Conservation (phyloP, 176 grass and related monocot genomes). For the Pontederia paniculata region DNA sequence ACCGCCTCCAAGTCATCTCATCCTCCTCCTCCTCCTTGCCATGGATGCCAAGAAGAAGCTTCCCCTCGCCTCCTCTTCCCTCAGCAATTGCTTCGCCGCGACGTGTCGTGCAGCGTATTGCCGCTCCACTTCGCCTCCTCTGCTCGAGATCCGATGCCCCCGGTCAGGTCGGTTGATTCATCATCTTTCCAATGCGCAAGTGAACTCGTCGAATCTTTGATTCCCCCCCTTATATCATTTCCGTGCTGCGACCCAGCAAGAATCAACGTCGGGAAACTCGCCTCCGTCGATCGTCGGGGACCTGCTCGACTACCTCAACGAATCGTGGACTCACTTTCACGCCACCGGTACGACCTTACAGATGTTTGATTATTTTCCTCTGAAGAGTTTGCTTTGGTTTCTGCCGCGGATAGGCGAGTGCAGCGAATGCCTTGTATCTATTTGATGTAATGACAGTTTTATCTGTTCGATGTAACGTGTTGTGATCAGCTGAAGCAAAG, state of each 20-base stretch:
- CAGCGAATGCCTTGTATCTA: not conserved
- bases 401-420: too few species aligned
- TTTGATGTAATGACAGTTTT: conserved; percentile 5
- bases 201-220: too few species aligned
- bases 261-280: not conserved
- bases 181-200: not conserved
- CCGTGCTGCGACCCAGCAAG: not conserved
- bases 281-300: conserved; percentile 54
- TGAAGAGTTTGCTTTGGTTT: not conserved
- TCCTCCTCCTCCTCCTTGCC: not conserved
- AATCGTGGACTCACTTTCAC: conserved; percentile 97
- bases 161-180: conserved; percentile 5
- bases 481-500: conserved; percentile 73
- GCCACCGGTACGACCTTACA: conserved; percentile 48
- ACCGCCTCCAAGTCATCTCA: conserved; percentile 4
- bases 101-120: not conserved
- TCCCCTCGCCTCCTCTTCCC: conserved; percentile 1
- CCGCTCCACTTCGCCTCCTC: conserved; percentile 22
- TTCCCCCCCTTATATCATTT: not conserved
- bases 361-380: not conserved
- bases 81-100: not conserved
- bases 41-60: not conserved
- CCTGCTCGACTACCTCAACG: conserved; percentile 94
- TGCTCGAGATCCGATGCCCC: conserved; percentile 21
- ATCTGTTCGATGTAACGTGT: not conserved